These are phyloP conservation scores for Acorus gramineus DNA, from an alignment of 106 monocot species.

Conservation along the genomic window DNA sequence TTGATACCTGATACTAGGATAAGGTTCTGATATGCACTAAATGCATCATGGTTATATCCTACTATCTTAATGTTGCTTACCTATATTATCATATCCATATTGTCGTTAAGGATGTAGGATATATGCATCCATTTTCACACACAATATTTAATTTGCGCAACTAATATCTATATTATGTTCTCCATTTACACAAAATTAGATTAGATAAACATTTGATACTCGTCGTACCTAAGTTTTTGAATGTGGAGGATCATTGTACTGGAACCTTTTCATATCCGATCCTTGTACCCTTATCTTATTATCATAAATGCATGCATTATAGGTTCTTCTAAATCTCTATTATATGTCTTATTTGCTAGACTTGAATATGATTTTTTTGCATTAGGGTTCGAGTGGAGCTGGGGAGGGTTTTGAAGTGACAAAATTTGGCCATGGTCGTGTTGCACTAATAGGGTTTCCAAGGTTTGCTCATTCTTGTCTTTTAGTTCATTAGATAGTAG, in stretches of 20 bases:
- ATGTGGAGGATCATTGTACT: background rate
- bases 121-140: too few species aligned
- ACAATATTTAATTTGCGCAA: too few species aligned
- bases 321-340: background rate
- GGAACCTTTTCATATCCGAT: background rate
- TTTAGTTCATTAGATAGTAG: background rate
- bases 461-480: conserved; percentile 33
- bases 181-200: too few species aligned
- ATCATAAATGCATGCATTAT: background rate
- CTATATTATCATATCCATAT: too few species aligned
- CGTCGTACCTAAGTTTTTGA: too few species aligned
- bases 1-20: too few species aligned
- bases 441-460: conserved; percentile 98
- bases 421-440: conserved; percentile 99
- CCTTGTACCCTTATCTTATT: background rate
- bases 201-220: too few species aligned
- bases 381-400: conserved; percentile 89
- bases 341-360: background rate
- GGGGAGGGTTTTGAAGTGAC: conserved; percentile 99
- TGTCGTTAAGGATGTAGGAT: too few species aligned
- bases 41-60: too few species aligned
- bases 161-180: too few species aligned
- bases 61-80: too few species aligned
- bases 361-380: background rate
- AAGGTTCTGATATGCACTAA: too few species aligned